A percentile compares a stretch with the other conserved stretches of the same genome.
Evolutionary conservation across 441 rosid species (phyloP).

Genomic region (Populus hybrid): DNA sequence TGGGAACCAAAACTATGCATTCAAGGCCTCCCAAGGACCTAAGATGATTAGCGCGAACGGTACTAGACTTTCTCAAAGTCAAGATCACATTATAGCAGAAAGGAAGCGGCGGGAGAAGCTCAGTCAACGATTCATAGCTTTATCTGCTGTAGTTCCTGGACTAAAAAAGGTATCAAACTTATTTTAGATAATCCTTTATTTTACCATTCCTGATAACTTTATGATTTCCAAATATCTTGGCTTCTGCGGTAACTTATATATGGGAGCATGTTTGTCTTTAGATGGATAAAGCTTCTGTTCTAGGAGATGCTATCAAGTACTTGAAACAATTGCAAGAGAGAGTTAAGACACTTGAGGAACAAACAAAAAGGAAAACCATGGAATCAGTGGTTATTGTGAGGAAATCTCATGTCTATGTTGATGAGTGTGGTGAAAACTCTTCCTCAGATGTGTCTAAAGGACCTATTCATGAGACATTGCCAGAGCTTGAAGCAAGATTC

Average conservation of each 20-base stretch:
- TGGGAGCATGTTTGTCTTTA: slow-evolving; percentile 14
- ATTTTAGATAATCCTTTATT: neutral
- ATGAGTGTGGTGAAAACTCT: slow-evolving; percentile 21
- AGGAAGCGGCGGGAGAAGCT: slow-evolving; percentile 87
- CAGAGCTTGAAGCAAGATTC: slow-evolving; percentile 69
- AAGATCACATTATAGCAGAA: slow-evolving; percentile 81
- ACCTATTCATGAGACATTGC: slow-evolving; percentile 32
- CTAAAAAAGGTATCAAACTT: slow-evolving; percentile 60
- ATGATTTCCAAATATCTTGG: neutral
- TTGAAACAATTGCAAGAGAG: slow-evolving; percentile 70
- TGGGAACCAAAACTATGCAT: slow-evolving; percentile 30
- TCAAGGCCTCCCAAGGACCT: slow-evolving; percentile 30
- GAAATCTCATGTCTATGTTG: slow-evolving; percentile 43
- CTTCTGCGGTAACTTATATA: neutral
- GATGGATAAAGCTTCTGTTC: slow-evolving; percentile 94
- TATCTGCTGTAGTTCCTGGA: slow-evolving; percentile 80
- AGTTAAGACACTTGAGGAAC: slow-evolving; percentile 61
- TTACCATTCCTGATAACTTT: neutral
- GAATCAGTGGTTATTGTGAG: slow-evolving; percentile 63
- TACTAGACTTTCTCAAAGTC: slow-evolving; percentile 39
- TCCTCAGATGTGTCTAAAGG: slow-evolving; percentile 29
- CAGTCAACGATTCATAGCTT: slow-evolving; percentile 73
- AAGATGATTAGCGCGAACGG: slow-evolving; percentile 22
- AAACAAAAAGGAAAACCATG: slow-evolving; percentile 44
- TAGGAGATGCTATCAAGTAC: slow-evolving; percentile 77